These are phyloP conservation scores for Tremella yokohamensis DNA, from an alignment of 768 basidiomycete species.

Conservation along the genomic window DNA sequence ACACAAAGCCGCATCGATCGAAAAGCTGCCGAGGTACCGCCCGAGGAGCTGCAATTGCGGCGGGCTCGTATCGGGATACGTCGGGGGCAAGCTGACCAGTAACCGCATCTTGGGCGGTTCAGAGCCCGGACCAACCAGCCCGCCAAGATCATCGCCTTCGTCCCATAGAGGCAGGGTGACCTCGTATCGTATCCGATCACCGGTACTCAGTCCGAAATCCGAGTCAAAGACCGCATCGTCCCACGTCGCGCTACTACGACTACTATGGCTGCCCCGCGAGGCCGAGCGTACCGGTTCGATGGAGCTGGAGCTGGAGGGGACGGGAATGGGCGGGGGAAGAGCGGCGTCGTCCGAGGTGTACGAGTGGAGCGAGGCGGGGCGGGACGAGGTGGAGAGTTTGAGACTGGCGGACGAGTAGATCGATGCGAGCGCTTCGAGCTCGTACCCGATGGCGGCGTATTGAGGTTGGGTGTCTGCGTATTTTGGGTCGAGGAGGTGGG, in stretches of 20 bases:
- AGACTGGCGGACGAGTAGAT: slow-evolving; percentile 36
- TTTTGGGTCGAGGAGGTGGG: slow-evolving; percentile 29
- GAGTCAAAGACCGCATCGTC: slow-evolving; percentile 24
- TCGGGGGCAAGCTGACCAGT: slow-evolving; percentile 48
- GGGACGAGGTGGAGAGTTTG: slow-evolving; percentile 29
- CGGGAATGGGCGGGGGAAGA: background rate
- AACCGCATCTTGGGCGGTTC: slow-evolving; percentile 34
- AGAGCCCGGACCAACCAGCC: background rate
- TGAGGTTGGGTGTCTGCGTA: slow-evolving; percentile 37
- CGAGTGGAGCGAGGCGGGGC: slow-evolving; percentile 24
- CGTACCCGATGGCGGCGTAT: slow-evolving; percentile 43
- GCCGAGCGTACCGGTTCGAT: background rate
- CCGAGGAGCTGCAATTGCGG: slow-evolving; percentile 51
- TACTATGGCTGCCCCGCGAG: background rate
- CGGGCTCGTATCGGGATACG: slow-evolving; percentile 46
- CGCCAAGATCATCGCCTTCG: slow-evolving; percentile 22
- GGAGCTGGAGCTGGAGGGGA: background rate
- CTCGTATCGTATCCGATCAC: slow-evolving; percentile 47
- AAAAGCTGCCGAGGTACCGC: slow-evolving; percentile 48
- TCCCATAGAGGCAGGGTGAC: slow-evolving; percentile 42
- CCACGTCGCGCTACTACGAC: slow-evolving; percentile 18
- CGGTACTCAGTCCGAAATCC: slow-evolving; percentile 22
- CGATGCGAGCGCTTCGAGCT: slow-evolving; percentile 46
- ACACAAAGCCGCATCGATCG: slow-evolving; percentile 50
- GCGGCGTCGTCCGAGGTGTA: slow-evolving; percentile 1